Base-by-base conservation (phyloP, 495 filamentous ascomycete species). In the Chaetomium fimeti region DNA sequence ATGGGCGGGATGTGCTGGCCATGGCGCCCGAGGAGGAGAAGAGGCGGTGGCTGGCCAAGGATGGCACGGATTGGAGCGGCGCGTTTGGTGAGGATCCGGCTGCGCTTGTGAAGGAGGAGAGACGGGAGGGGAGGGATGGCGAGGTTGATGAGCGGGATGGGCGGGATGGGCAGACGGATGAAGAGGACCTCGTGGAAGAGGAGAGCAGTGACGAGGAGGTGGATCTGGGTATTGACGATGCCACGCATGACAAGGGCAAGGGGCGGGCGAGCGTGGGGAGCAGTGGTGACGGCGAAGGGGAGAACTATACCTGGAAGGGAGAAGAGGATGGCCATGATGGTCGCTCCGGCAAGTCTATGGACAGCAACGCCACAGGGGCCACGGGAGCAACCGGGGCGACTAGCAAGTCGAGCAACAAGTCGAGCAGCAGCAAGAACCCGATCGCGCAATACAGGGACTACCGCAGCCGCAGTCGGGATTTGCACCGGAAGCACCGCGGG, bases 11-110 rank as follows among this genome's bases (percentile, higher is more conserved):
- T 65, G 85, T 97, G 24, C 84, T 97, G 20, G 87, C 88, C 57
- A 76, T 83, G 38, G 88, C 89, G 4, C 76, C 83, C 8, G 81
- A 88, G 9, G 82, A 86, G 42, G 91, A 97, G 66, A 88, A 85
- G 66, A 72, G 85, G 61, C 87, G 83, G 66, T 97, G 93, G 90
- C 78, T 96, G 22, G 81, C 86, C 40, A 89, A 87, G 69, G 85
- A 89, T 59, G 93, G 93, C 5, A 86, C 85, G 20, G 91, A 97
- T 73, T 97, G 93, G 93, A 87, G 82, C 47, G 91, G 90, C n/a
- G 90, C 92, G 1, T 97, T 97, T 61, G 81, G 85, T 0, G 72
- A 85, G 62, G 85, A 92, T 68, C 87, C 88, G 0, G 74, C 73
- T 7, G 68, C 75, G 22, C 13, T 79, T 22, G 64, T 77, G 67